Evolutionary conservation across 805 yeast species (phyloP).

Genomic region (Vanderwaltozyma yarrowii): DNA sequence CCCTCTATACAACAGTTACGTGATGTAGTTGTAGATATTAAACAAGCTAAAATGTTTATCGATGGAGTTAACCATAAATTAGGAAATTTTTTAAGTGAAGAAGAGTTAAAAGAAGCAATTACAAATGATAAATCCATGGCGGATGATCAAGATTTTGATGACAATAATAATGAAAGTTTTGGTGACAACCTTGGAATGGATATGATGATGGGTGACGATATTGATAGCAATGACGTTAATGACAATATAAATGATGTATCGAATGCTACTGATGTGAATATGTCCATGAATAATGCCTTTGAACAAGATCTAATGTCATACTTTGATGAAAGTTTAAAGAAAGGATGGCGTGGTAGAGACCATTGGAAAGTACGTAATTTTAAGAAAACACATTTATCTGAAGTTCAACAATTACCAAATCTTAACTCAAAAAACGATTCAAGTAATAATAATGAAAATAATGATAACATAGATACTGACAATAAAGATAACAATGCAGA

Average conservation of each 20-base stretch:
- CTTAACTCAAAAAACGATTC: background rate
- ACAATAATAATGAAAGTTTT: slow-evolving; percentile 10
- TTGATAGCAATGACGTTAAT: slow-evolving; percentile 7
- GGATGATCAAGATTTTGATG: slow-evolving; percentile 5
- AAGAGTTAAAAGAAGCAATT: slow-evolving; percentile 22
- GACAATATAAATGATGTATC: background rate
- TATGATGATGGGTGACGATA: slow-evolving; percentile 8
- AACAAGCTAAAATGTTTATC: slow-evolving; percentile 39
- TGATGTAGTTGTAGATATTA: slow-evolving; percentile 44
- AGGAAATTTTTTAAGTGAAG: slow-evolving; percentile 22
- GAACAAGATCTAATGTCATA: slow-evolving; percentile 67
- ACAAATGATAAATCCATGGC: slow-evolving; percentile 25
- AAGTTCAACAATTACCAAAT: background rate
- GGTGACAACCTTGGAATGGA: slow-evolving; percentile 8
- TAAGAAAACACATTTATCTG: slow-evolving; percentile 28
- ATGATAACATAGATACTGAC: too few relatives aligned
- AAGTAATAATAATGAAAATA: background rate
- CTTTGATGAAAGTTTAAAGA: slow-evolving; percentile 60
- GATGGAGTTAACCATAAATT: slow-evolving; percentile 28
- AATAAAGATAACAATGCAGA: slow-evolving; percentile 1
- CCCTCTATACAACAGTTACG: slow-evolving; percentile 61
- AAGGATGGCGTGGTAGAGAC: slow-evolving; percentile 85
- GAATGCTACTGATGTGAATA: background rate
- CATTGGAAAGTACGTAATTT: slow-evolving; percentile 77
- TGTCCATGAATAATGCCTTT: slow-evolving; percentile 25